Conservation (phyloP, 225 moss, liverwort and hornwort genomes). For the Ulota crispa region DNA sequence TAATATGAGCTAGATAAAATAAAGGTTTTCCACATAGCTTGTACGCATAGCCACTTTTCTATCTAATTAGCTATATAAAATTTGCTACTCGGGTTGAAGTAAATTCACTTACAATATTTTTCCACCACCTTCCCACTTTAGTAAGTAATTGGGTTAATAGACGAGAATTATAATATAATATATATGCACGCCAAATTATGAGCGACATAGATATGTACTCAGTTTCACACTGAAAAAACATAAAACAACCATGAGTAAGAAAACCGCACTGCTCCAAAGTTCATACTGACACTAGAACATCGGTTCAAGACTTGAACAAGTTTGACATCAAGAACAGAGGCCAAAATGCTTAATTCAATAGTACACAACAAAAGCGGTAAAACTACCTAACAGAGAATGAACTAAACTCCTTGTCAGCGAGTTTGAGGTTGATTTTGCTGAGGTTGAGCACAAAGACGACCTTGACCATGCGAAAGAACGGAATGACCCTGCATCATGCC, state of each 20-base stretch:
- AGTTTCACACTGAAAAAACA: too few species aligned
- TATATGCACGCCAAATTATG: too few species aligned
- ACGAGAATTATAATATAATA: too few species aligned
- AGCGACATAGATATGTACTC: too few species aligned
- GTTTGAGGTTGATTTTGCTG: constrained; percentile 77
- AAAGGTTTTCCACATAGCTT: too few species aligned
- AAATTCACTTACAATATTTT: too few species aligned
- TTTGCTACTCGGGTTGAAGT: too few species aligned
- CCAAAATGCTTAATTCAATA: neutral
- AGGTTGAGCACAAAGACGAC: constrained; percentile 63
- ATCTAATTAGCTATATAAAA: too few species aligned
- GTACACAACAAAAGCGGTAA: neutral
- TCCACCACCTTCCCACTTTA: too few species aligned
- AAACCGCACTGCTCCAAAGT: neutral
- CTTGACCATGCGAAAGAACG: constrained; percentile 69
- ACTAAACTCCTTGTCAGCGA: constrained; percentile 38
- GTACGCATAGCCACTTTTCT: too few species aligned
- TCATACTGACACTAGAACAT: neutral
- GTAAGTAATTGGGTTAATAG: too few species aligned
- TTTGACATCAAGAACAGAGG: neutral
- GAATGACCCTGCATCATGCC: constrained; percentile 83
- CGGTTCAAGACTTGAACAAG: neutral
- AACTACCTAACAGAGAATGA: neutral
- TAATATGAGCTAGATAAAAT: too few species aligned
- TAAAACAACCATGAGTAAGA: neutral